Evolutionary conservation across 257 asterid genomes (phyloP).

Genomic region (Scutellaria minor): DNA sequence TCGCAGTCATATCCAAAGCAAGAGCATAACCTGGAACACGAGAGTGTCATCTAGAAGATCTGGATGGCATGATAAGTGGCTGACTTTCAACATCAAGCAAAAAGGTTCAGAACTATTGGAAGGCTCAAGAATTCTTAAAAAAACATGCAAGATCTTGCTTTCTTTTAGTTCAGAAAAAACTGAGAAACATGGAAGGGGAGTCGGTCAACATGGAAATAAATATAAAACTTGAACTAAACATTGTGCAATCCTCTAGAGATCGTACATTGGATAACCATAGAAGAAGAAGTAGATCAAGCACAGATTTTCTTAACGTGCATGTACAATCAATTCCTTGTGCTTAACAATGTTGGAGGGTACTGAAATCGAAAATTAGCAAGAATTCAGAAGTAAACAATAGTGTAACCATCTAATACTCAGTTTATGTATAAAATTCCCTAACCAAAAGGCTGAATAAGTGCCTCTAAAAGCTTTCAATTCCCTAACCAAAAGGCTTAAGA

Average conservation of each 20-base stretch:
- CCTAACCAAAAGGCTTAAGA: background rate
- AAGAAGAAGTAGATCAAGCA: conserved; percentile 25
- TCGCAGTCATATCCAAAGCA: conserved; percentile 98
- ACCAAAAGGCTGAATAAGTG: background rate
- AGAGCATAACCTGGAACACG: conserved; percentile 85
- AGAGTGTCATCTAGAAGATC: conserved; percentile 8
- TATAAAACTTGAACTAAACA: background rate
- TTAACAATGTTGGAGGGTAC: background rate
- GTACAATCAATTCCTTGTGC: conserved; percentile 22
- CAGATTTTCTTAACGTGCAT: background rate
- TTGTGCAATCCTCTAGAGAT: background rate
- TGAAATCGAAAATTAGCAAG: background rate
- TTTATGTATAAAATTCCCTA: background rate
- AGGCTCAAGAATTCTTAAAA: background rate
- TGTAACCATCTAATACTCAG: background rate
- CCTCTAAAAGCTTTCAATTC: conserved; percentile 8
- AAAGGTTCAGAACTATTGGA: background rate
- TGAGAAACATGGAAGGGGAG: background rate
- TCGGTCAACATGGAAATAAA: background rate
- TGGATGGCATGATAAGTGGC: conserved; percentile 6
- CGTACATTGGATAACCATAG: background rate
- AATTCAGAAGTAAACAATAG: background rate
- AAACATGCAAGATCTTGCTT: background rate
- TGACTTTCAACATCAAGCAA: background rate
- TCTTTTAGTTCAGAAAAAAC: conserved; percentile 19